Evolutionary conservation across 495 filamentous ascomycete genomes (phyloP).

Genomic region (Penicillium macrosclerotiorum): DNA sequence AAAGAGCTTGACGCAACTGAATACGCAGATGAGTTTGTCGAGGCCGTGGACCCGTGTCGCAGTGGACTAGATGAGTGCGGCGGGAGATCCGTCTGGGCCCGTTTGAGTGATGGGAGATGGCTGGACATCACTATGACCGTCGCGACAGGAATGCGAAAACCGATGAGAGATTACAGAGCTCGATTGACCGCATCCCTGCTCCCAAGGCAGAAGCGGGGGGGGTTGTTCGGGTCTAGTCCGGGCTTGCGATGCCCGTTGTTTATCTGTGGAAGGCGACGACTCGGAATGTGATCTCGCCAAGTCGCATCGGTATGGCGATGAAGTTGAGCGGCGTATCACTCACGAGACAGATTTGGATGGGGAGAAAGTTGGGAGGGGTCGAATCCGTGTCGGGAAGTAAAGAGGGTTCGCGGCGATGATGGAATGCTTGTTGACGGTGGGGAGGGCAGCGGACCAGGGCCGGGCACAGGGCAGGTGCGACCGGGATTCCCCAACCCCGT

Average conservation of each 20-base stretch:
- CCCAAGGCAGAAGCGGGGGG: slow-evolving; percentile 29
- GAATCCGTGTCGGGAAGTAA: slow-evolving; percentile 1
- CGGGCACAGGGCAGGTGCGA: slow-evolving; percentile 24
- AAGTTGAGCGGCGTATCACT: neutral
- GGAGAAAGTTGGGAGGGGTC: neutral
- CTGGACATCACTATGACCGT: slow-evolving; percentile 38
- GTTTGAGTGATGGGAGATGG: slow-evolving; percentile 49
- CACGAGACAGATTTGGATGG: neutral
- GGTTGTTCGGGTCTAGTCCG: slow-evolving; percentile 12
- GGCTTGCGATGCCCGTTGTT: neutral
- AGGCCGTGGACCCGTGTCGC: slow-evolving; percentile 74
- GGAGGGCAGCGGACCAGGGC: slow-evolving; percentile 9
- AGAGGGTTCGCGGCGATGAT: slow-evolving; percentile 13
- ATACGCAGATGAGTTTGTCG: slow-evolving; percentile 75
- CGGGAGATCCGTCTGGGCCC: slow-evolving; percentile 64
- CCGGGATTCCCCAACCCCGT: slow-evolving; percentile 25
- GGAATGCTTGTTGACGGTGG: slow-evolving; percentile 29
- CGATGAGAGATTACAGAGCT: slow-evolving; percentile 23
- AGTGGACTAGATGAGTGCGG: slow-evolving; percentile 56
- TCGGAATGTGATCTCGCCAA: slow-evolving; percentile 33
- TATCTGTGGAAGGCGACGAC: neutral
- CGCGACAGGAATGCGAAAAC: slow-evolving; percentile 30
- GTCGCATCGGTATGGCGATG: neutral
- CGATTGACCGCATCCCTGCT: slow-evolving; percentile 47
- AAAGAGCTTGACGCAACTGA: slow-evolving; percentile 65